Conservation (phyloP, 306 rosid genomes). For the Calophaca sinica region DNA sequence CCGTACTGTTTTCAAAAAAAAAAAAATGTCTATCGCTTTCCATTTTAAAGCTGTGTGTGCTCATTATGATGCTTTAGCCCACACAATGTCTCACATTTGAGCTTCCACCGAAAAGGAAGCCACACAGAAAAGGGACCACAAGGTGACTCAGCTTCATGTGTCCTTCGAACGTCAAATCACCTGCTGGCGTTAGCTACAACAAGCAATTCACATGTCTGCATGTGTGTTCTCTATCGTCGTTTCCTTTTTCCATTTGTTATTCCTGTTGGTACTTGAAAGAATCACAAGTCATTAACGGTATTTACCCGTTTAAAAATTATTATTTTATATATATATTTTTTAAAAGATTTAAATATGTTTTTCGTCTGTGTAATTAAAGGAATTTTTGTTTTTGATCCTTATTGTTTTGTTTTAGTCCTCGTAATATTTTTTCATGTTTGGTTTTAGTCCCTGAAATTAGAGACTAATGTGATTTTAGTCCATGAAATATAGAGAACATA, state of each 20-base stretch:
- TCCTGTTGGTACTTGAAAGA: background rate
- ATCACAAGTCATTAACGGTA: no score
- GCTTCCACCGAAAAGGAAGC: slow-evolving; percentile 12
- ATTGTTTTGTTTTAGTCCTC: no score
- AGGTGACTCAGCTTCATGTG: slow-evolving; percentile 46
- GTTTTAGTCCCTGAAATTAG: no score
- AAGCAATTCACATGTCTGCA: slow-evolving; percentile 47
- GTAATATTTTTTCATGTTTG: no score
- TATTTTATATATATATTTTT: no score
- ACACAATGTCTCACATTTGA: slow-evolving; percentile 38
- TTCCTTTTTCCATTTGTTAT: background rate
- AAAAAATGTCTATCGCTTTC: background rate
- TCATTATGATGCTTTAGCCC: slow-evolving; percentile 27
- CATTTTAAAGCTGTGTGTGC: background rate
- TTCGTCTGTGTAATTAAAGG: no score
- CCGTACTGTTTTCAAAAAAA: no score
- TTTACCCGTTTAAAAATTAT: no score
- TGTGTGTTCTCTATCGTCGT: slow-evolving; percentile 29
- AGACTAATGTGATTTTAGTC: no score
- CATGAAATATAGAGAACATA: no score
- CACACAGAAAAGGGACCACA: slow-evolving; percentile 36
- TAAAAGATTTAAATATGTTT: no score
- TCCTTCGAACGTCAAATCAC: slow-evolving; percentile 48
- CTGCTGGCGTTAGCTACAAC: background rate
- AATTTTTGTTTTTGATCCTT: no score